Percentiles rank a stretch among this genome's conserved stretches.
These are phyloP conservation scores for Tillandsia fasciculata DNA, from an alignment of 176 grass and related monocot species.

Conservation along the genomic window DNA sequence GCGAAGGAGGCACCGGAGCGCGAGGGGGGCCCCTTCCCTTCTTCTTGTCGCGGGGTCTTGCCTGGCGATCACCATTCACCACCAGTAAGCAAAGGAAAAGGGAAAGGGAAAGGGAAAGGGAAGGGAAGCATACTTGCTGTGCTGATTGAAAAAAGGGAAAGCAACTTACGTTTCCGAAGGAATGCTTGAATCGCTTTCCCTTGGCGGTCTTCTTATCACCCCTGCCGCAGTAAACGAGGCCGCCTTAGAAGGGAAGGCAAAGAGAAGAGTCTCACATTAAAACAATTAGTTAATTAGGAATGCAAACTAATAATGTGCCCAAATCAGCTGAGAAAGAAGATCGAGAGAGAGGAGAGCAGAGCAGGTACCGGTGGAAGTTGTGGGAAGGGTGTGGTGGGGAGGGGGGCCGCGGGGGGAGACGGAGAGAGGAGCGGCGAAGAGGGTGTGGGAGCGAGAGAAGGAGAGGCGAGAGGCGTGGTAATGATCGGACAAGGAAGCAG, in stretches of 20 bases:
- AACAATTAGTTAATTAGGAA: not conserved
- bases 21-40: conserved; percentile 60
- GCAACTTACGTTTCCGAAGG: conserved; percentile 53
- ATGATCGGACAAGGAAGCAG: conserved; percentile 18
- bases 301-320: not conserved
- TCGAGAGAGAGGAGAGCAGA: not conserved
- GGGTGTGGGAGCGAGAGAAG: conserved; percentile 19
- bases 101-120: too few relatives aligned
- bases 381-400: not conserved
- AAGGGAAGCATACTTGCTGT: too few relatives aligned
- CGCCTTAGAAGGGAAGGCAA: not conserved
- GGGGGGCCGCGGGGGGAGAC: conserved; percentile 3
- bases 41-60: conserved; percentile 53
- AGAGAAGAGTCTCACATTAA: conserved; percentile 6
- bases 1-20: conserved; percentile 32
- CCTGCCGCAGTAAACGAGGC: conserved; percentile 55
- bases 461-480: conserved; percentile 21
- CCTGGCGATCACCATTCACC: conserved; percentile 7
- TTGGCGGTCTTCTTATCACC: conserved; percentile 63
- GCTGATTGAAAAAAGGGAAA: too few relatives aligned
- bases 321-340: not conserved
- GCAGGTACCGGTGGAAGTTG: not conserved
- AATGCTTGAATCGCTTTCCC: conserved; percentile 75
- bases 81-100: too few relatives aligned
- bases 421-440: not conserved